Evolutionary conservation across 306 rosid species (phyloP).

Genomic region (Begonia peltatifolia): DNA sequence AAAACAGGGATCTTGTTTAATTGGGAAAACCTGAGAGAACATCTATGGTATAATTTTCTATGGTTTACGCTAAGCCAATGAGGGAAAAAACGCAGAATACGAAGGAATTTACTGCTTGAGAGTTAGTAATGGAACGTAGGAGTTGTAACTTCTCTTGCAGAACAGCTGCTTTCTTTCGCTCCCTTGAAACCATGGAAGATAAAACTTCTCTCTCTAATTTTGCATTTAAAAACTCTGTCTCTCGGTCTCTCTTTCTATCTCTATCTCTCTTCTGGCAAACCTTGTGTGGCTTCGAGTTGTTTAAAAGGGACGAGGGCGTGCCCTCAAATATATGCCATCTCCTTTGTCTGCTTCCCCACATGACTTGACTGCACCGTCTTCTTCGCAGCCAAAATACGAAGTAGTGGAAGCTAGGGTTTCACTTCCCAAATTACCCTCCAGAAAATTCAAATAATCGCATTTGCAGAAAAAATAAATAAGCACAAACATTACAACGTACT

Average conservation of each 20-base stretch:
- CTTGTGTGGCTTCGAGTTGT: slow-evolving; percentile 19
- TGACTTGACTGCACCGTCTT: slow-evolving; percentile 35
- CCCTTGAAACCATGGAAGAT: slow-evolving; percentile 59
- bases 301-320: slow-evolving; percentile 36
- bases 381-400: slow-evolving; percentile 17
- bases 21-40: too few relatives aligned
- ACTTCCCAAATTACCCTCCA: slow-evolving; percentile 48
- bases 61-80: neutral
- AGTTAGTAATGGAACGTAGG: slow-evolving; percentile 93
- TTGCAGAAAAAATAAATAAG: too few relatives aligned
- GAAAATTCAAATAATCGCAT: too few relatives aligned
- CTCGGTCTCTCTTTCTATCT: slow-evolving; percentile 6
- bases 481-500: too few relatives aligned
- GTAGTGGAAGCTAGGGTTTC: slow-evolving; percentile 5
- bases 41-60: too few relatives aligned
- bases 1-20: too few relatives aligned
- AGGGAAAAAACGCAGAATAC: neutral
- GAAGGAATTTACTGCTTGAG: slow-evolving; percentile 76
- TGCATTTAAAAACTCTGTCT: neutral
- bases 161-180: slow-evolving; percentile 56
- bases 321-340: slow-evolving; percentile 62
- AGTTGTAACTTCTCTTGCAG: slow-evolving; percentile 92
- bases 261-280: slow-evolving; percentile 12
- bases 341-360: slow-evolving; percentile 58
- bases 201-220: neutral